phyloP scores from a whole-genome alignment of 805 yeast species.

The Suhomyces canberraensis region DNA sequence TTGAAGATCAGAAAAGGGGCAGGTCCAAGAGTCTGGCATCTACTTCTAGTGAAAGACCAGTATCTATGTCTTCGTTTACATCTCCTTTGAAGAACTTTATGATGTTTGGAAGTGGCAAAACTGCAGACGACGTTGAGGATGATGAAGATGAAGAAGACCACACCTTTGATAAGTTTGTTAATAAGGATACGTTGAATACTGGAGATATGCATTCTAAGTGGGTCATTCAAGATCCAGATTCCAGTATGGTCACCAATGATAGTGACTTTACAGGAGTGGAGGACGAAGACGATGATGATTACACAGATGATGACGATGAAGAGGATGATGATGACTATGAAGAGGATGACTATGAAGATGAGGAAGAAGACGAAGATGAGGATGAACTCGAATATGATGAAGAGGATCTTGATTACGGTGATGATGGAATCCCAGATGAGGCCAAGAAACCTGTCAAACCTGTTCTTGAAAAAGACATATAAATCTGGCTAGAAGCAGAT shows the following conservation, averaged over 20 bases:
- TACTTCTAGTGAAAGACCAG: constrained; percentile 24
- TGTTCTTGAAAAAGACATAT: background rate
- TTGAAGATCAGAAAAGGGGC: background rate
- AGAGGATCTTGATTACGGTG: constrained; percentile 11
- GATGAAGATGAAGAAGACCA: constrained; percentile 21
- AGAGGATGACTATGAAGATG: constrained; percentile 12
- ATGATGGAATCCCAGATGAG: constrained; percentile 12
- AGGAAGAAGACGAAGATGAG: constrained; percentile 18
- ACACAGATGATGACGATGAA: constrained; percentile 24
- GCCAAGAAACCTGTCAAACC: constrained; percentile 1
- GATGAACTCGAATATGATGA: constrained; percentile 28
- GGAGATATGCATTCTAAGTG: constrained; percentile 14
- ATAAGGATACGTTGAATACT: constrained; percentile 8
- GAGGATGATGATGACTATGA: constrained; percentile 17
- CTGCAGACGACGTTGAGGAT: constrained; percentile 25
- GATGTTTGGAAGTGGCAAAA: constrained; percentile 32
- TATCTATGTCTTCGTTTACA: constrained; percentile 32
- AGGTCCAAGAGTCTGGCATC: constrained; percentile 7
- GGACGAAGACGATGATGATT: constrained; percentile 10
- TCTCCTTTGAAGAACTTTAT: constrained; percentile 42
- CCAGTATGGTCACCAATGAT: constrained; percentile 10
- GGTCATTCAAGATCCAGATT: constrained; percentile 10
- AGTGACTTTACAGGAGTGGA: constrained; percentile 22
- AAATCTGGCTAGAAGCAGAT: no score
- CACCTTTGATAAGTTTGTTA: constrained; percentile 14